Conservation (phyloP, 2,329 filamentous ascomycete genomes). For the Alternaria incomplexa region DNA sequence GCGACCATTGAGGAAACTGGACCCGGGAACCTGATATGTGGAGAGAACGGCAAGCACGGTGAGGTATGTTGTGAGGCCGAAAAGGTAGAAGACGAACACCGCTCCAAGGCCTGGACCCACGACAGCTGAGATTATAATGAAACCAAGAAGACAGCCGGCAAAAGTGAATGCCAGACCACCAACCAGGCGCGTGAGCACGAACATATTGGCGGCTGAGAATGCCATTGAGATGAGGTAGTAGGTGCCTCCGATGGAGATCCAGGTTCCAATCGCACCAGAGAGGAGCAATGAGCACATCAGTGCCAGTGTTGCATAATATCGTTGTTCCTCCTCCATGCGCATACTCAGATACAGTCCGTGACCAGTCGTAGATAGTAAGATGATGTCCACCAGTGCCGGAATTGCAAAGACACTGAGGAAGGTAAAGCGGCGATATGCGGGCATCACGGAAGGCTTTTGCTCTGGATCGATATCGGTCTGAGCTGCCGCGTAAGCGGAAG, state of each 20-base stretch:
- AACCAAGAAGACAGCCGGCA: slow-evolving; percentile 59
- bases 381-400: slow-evolving; percentile 65
- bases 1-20: slow-evolving; percentile 64
- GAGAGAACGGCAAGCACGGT: slow-evolving; percentile 59
- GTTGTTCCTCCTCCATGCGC: slow-evolving; percentile 58
- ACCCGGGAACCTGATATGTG: slow-evolving; percentile 57
- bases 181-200: slow-evolving; percentile 59
- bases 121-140: slow-evolving; percentile 58
- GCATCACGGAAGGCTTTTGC: slow-evolving; percentile 52
- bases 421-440: slow-evolving; percentile 59
- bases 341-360: slow-evolving; percentile 67
- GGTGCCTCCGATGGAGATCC: slow-evolving; percentile 67
- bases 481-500: slow-evolving; percentile 59
- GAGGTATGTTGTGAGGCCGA: slow-evolving; percentile 65
- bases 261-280: slow-evolving; percentile 66
- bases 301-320: slow-evolving; percentile 62
- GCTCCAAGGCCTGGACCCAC: slow-evolving; percentile 55
- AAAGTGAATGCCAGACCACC: slow-evolving; percentile 59
- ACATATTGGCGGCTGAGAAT: slow-evolving; percentile 62
- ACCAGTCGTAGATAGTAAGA: slow-evolving; percentile 64
- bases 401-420: slow-evolving; percentile 68
- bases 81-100: slow-evolving; percentile 65
- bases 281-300: slow-evolving; percentile 65
- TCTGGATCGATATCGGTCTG: slow-evolving; percentile 61
- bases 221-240: slow-evolving; percentile 67